These are phyloP conservation scores for Akanthomyces muscarius DNA, from an alignment of 2,329 filamentous ascomycete genomes.

Conservation along the genomic window DNA sequence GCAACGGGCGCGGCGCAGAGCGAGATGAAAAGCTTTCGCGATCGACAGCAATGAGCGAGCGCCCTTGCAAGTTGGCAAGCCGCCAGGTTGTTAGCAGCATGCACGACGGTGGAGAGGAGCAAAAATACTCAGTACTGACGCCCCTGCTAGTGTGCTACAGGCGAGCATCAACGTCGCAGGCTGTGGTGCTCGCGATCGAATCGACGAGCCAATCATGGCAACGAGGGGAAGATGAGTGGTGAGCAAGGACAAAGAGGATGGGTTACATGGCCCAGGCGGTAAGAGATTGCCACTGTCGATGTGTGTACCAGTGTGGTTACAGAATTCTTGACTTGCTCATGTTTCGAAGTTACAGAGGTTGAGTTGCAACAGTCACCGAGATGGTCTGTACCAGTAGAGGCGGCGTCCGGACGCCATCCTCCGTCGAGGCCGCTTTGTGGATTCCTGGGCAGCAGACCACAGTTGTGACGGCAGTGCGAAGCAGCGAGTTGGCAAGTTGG, in stretches of 20 bases:
- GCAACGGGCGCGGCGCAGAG: background rate
- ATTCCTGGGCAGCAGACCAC: background rate
- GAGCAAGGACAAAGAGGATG: background rate
- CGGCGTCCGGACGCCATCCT: slow-evolving; percentile 6
- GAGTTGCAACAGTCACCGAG: background rate
- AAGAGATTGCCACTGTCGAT: background rate
- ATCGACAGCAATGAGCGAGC: slow-evolving; percentile 3
- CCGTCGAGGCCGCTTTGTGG: background rate
- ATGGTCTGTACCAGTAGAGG: background rate
- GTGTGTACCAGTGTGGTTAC: background rate
- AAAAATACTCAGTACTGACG: background rate
- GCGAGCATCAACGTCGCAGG: slow-evolving; percentile 8
- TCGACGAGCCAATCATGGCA: slow-evolving; percentile 1
- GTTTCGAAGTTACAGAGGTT: background rate
- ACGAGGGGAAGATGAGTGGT: background rate
- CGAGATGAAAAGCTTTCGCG: slow-evolving; percentile 9
- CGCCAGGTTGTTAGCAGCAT: background rate
- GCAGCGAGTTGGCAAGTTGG: background rate
- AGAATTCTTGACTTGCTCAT: background rate
- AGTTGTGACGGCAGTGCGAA: background rate
- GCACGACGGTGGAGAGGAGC: slow-evolving; percentile 1
- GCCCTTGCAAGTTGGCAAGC: background rate
- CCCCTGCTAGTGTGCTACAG: slow-evolving; percentile 8
- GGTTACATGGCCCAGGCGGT: slow-evolving; percentile 11
- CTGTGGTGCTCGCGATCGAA: slow-evolving; percentile 12